Conservation (phyloP, 768 basidiomycete species). For the Krasilnikovozyma curviuscula region DNA sequence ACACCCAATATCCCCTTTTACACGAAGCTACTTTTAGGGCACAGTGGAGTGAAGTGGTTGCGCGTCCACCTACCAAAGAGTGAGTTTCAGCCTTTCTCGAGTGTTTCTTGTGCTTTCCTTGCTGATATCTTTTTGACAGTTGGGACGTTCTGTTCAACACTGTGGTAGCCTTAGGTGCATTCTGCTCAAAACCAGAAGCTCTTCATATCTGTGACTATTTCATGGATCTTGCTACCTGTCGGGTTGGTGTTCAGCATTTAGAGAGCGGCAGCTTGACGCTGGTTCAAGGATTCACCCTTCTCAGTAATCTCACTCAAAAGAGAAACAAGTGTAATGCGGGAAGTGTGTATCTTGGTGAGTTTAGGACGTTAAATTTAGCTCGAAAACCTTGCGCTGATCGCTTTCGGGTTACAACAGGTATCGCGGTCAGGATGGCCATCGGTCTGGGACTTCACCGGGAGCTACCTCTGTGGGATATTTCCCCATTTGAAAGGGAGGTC, state of each 20-base stretch:
- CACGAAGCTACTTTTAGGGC: constrained; percentile 13
- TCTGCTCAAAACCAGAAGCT: constrained; percentile 4
- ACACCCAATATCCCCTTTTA: constrained; percentile 11
- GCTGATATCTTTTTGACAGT: not conserved
- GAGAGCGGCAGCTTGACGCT: constrained; percentile 6
- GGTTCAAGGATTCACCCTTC: constrained; percentile 6
- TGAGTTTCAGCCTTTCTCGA: no score
- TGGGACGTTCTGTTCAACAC: constrained; percentile 10
- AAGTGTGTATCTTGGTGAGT: constrained; percentile 8
- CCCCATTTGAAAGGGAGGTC: constrained; percentile 11
- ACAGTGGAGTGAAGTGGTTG: constrained; percentile 10
- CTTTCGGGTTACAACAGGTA: constrained; percentile 1
- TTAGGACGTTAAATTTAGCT: not conserved
- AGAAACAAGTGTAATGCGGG: constrained; percentile 8
- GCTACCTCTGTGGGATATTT: constrained; percentile 12
- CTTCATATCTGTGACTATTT: constrained; percentile 8
- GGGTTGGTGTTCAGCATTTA: constrained; percentile 4
- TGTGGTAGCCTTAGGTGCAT: constrained; percentile 7
- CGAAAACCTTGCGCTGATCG: no score
- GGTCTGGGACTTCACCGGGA: constrained; percentile 13
- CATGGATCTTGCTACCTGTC: constrained; percentile 2
- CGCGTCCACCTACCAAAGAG: constrained; percentile 3
- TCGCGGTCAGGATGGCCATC: constrained; percentile 10
- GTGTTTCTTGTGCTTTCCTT: no score
- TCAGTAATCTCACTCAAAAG: constrained; percentile 10